Evolutionary conservation across 2,329 filamentous ascomycete species (phyloP), one percentile per base, ranked within the genome.

Genomic region (Lasiodiplodia gonubiensis): DNA sequence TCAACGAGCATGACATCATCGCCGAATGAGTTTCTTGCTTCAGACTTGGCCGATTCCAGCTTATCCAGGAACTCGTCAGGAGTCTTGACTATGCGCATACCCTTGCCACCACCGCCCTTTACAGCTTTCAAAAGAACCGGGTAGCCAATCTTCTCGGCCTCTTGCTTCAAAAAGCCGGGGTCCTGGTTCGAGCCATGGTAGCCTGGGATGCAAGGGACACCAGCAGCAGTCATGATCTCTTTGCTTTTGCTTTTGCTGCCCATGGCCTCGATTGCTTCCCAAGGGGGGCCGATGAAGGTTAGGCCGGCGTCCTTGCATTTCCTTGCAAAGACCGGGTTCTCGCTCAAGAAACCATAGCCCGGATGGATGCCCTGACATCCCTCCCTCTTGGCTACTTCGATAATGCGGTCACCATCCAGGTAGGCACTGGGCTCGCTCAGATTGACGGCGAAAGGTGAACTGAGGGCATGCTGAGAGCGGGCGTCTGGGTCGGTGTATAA

Each of bases 161-260:
- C 89, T 11, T 83, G 81, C 66, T 92, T 85, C 33, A 91, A 81
- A 68, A 85, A 83, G 10, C 80, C 76, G 1, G 86, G 82, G 59
- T 90, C 88, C 81, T 99, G 95, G 64, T 97, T 92, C 1, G 85
- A 74, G 21, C 95, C 95, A 77, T 98, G 95, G 75, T 99, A 99
- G 0, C 95, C 95, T 0, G 95, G 95, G 59, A 99, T 95, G 74
- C 95, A 98, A 4, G 94, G 94, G 3, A 99, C 95, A 10, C 93
- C 93, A n/a, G 95, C 94, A 4, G 89, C 88, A 39, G 88, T 93
- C 95, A 99, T 98, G 76, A 99, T 97, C 77, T 97, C 92, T 80
- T 99, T 99, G 64, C 92, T 95, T 68, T 91, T 86, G 66, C 86
- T 93, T 82, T 97, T 97, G 81, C 97, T 92, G 60, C 94, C 94